Evolutionary conservation across 2,329 filamentous ascomycete genomes (phyloP).

Genomic region (Acephala macrosclerotiorum): DNA sequence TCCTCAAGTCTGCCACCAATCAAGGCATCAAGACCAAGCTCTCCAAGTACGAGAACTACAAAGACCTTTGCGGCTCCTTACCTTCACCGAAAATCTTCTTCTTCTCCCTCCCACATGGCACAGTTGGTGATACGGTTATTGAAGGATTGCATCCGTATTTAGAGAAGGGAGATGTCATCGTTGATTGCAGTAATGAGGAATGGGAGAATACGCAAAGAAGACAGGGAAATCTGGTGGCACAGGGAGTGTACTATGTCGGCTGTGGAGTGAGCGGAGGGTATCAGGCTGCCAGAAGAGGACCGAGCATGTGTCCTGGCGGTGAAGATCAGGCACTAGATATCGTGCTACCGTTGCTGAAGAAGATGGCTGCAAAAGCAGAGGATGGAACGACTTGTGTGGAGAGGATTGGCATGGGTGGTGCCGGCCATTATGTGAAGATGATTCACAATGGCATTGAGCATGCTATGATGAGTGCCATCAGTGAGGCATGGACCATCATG

Average conservation of each 20-base stretch:
- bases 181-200: slow-evolving; percentile 74
- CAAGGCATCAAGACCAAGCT: slow-evolving; percentile 40
- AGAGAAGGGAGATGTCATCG: slow-evolving; percentile 67
- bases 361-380: slow-evolving; percentile 67
- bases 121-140: slow-evolving; percentile 48
- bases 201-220: slow-evolving; percentile 69
- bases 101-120: slow-evolving; percentile 59
- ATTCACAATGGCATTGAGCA: slow-evolving; percentile 79
- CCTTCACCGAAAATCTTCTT: slow-evolving; percentile 57
- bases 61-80: slow-evolving; percentile 56
- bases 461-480: slow-evolving; percentile 70
- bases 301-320: slow-evolving; percentile 72
- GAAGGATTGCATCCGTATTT: slow-evolving; percentile 54
- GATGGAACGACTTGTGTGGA: slow-evolving; percentile 66
- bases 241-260: slow-evolving; percentile 70
- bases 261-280: slow-evolving; percentile 75
- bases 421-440: slow-evolving; percentile 79
- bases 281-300: slow-evolving; percentile 69
- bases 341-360: slow-evolving; percentile 66
- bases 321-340: slow-evolving; percentile 62
- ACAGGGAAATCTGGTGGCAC: slow-evolving; percentile 61
- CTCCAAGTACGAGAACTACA: slow-evolving; percentile 51
- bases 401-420: slow-evolving; percentile 65
- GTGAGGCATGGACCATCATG: slow-evolving; percentile 72
- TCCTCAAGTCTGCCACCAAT: slow-evolving; percentile 46